Percentiles rank a stretch among this genome's conserved stretches.
These are phyloP conservation scores for Wickerhamiella azyma DNA, from an alignment of 805 yeast genomes.

Conservation along the genomic window DNA sequence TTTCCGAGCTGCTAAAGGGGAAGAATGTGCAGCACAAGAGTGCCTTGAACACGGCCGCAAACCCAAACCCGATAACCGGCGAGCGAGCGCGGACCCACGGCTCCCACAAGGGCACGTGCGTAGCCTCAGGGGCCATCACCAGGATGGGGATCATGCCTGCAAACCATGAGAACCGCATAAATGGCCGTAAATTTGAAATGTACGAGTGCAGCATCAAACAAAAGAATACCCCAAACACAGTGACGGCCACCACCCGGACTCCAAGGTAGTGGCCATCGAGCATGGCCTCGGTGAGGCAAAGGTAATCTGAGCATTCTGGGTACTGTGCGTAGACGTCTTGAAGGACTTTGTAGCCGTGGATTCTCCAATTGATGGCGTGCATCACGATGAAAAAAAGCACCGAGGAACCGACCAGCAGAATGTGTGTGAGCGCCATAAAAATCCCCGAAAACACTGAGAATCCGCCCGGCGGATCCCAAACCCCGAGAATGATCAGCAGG, in stretches of 20 bases:
- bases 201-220: conserved; percentile 8
- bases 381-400: neutral
- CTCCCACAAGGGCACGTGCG: conserved; percentile 19
- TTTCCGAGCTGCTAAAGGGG: conserved; percentile 5
- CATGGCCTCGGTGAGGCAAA: conserved; percentile 8
- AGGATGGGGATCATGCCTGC: conserved; percentile 18
- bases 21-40: conserved; percentile 10
- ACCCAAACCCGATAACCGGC: conserved; percentile 18
- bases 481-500: conserved; percentile 12
- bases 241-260: conserved; percentile 13
- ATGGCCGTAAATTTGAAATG: conserved; percentile 2
- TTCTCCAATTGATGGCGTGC: conserved; percentile 5
- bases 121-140: conserved; percentile 16
- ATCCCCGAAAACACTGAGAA: conserved; percentile 9
- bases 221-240: conserved; percentile 14
- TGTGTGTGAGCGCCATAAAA: neutral
- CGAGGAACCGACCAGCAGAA: neutral
- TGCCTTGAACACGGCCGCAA: conserved; percentile 15
- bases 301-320: conserved; percentile 10
- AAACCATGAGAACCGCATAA: conserved; percentile 15
- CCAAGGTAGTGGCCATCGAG: conserved; percentile 13
- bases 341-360: conserved; percentile 1
- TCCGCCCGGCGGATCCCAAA: conserved; percentile 19
- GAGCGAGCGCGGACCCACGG: conserved; percentile 16
- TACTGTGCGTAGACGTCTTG: conserved; percentile 1